These are phyloP conservation scores for Canavalia ensiformis DNA, from an alignment of 306 rosid species.

Conservation along the genomic window DNA sequence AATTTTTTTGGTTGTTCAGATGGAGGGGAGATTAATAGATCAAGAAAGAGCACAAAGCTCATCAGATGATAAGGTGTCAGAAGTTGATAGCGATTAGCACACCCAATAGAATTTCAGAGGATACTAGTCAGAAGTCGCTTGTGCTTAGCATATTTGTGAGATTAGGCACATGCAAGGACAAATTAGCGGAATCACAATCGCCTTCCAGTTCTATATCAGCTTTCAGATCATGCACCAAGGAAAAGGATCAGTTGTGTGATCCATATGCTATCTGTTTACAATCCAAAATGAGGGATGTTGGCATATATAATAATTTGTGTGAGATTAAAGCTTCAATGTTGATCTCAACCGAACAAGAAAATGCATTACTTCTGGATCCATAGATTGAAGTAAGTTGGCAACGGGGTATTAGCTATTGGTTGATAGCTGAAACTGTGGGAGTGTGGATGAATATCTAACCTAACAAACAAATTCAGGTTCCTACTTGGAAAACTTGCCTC, in stretches of 20 bases:
- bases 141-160: conserved; percentile 68
- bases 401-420: neutral
- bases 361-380: conserved; percentile 61
- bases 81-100: conserved; percentile 59
- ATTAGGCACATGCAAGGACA: conserved; percentile 68
- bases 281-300: conserved; percentile 57
- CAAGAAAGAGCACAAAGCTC: conserved; percentile 65
- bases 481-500: conserved; percentile 68
- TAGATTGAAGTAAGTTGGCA: conserved; percentile 70
- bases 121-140: conserved; percentile 83
- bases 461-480: conserved; percentile 49
- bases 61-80: conserved; percentile 55
- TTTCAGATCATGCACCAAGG: conserved; percentile 45
- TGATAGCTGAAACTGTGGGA: conserved; percentile 8
- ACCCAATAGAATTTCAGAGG: conserved; percentile 82
- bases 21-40: conserved; percentile 65
- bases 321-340: conserved; percentile 63
- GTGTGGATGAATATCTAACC: conserved; percentile 24
- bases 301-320: conserved; percentile 63
- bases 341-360: conserved; percentile 65
- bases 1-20: conserved; percentile 56
- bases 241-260: conserved; percentile 59
- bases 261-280: conserved; percentile 66
- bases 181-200: conserved; percentile 45
- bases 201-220: conserved; percentile 37